Evolutionary conservation across 345 rosid genomes (phyloP).

Genomic region (Viola odorata): DNA sequence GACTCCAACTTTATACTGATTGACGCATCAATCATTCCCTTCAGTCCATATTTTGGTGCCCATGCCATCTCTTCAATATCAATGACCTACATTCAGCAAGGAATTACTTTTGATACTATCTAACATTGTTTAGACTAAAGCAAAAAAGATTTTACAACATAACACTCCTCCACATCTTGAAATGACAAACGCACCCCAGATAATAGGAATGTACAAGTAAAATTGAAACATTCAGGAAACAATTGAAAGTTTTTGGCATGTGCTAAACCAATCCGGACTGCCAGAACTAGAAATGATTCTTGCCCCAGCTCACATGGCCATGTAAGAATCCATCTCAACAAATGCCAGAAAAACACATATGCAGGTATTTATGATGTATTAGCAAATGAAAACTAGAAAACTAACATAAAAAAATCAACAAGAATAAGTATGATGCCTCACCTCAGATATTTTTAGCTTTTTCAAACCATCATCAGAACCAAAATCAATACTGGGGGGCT

Average conservation of each 20-base stretch:
- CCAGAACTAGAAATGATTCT: background rate
- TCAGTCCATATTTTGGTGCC: slow-evolving; percentile 96
- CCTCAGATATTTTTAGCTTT: slow-evolving; percentile 65
- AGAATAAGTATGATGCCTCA: slow-evolving; percentile 28
- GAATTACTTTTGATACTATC: slow-evolving; percentile 1
- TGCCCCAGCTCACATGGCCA: background rate
- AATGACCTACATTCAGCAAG: slow-evolving; percentile 47
- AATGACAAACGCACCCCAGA: no score
- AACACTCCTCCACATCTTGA: no score
- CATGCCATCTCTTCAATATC: slow-evolving; percentile 98
- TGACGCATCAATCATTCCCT: slow-evolving; percentile 97
- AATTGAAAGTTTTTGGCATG: background rate
- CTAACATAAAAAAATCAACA: slow-evolving; percentile 3
- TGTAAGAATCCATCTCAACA: background rate
- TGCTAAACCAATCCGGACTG: background rate
- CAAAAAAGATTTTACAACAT: no score
- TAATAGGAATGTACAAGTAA: background rate
- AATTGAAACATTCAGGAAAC: background rate
- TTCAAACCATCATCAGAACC: slow-evolving; percentile 56
- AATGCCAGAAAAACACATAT: background rate
- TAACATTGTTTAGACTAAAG: background rate
- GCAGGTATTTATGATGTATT: background rate
- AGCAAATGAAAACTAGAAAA: no score
- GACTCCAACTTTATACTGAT: slow-evolving; percentile 59
- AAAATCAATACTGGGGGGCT: slow-evolving; percentile 55